Percentiles rank a stretch among this genome's conserved stretches.
Conservation (phyloP, 345 rosid genomes). For the Eutrema yunnanense region DNA sequence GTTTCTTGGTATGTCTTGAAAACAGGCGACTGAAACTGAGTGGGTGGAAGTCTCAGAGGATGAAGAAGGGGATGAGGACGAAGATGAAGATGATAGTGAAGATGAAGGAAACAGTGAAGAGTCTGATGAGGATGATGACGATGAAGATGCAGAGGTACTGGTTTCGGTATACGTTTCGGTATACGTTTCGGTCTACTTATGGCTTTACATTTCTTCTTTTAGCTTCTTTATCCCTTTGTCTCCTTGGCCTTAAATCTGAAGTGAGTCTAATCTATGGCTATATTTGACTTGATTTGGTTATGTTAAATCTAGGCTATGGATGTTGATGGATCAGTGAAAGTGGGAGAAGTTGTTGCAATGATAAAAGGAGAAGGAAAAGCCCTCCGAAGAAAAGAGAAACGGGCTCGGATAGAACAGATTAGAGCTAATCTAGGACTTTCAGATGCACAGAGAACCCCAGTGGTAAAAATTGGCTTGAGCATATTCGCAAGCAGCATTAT, state of each 20-base stretch:
- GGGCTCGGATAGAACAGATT: conserved; percentile 90
- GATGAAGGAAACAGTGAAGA: conserved; percentile 50
- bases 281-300: not conserved
- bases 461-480: conserved; percentile 33
- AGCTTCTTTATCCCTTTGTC: not conserved
- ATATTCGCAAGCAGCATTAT: not conserved
- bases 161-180: not conserved
- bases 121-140: conserved; percentile 40
- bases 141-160: conserved; percentile 37
- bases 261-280: too few species aligned
- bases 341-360: conserved; percentile 84
- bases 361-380: conserved; percentile 74
- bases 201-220: not conserved
- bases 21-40: conserved; percentile 84
- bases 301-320: conserved; percentile 36
- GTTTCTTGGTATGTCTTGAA: not conserved
- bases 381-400: conserved; percentile 83
- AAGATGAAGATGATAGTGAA: conserved; percentile 47
- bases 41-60: conserved; percentile 88
- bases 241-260: not conserved
- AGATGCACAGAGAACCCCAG: conserved; percentile 92
- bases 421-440: conserved; percentile 94
- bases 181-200: not conserved
- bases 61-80: conserved; percentile 79
- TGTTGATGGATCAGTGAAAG: conserved; percentile 43